These are phyloP conservation scores for Myriosclerotinia curreyana DNA, from an alignment of 2,329 filamentous ascomycete genomes.

Conservation along the genomic window DNA sequence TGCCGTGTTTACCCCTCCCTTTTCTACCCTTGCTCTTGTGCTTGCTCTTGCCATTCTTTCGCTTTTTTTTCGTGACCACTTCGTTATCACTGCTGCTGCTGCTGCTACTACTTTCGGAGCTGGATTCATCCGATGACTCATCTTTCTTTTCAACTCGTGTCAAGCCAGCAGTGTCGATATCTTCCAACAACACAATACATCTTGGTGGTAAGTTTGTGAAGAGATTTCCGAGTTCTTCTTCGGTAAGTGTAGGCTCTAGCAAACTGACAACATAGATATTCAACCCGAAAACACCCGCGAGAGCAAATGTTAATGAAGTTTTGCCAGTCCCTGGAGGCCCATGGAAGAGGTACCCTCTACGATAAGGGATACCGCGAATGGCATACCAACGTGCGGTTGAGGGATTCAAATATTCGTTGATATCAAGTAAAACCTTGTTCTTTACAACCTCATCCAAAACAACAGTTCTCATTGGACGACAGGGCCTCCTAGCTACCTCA, in stretches of 20 bases:
- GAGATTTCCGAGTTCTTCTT: slow-evolving; percentile 57
- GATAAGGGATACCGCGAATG: slow-evolving; percentile 69
- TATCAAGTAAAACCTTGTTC: slow-evolving; percentile 62
- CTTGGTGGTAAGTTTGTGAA: slow-evolving; percentile 60
- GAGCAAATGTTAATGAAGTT: slow-evolving; percentile 62
- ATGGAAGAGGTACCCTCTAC: slow-evolving; percentile 74
- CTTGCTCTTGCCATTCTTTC: slow-evolving; percentile 43
- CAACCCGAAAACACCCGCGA: slow-evolving; percentile 63
- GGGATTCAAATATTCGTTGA: slow-evolving; percentile 75
- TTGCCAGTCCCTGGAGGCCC: slow-evolving; percentile 75
- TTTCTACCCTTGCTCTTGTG: slow-evolving; percentile 10
- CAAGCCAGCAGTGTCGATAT: slow-evolving; percentile 65
- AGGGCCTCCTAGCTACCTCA: slow-evolving; percentile 59
- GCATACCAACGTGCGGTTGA: slow-evolving; percentile 70
- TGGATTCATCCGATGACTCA: slow-evolving; percentile 15
- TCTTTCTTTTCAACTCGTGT: slow-evolving; percentile 42
- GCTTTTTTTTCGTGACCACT: slow-evolving; percentile 43
- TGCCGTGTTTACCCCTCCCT: slow-evolving; percentile 37
- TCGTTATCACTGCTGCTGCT: slow-evolving; percentile 15
- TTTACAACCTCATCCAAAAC: slow-evolving; percentile 69
- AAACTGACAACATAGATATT: slow-evolving; percentile 64
- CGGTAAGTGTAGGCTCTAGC: slow-evolving; percentile 57
- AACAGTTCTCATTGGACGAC: slow-evolving; percentile 71
- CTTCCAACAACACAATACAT: slow-evolving; percentile 66
- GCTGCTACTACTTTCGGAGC: background rate